These are phyloP conservation scores for Fusarium odoratissimum DNA, from an alignment of 2,329 filamentous ascomycete genomes.

Conservation along the genomic window DNA sequence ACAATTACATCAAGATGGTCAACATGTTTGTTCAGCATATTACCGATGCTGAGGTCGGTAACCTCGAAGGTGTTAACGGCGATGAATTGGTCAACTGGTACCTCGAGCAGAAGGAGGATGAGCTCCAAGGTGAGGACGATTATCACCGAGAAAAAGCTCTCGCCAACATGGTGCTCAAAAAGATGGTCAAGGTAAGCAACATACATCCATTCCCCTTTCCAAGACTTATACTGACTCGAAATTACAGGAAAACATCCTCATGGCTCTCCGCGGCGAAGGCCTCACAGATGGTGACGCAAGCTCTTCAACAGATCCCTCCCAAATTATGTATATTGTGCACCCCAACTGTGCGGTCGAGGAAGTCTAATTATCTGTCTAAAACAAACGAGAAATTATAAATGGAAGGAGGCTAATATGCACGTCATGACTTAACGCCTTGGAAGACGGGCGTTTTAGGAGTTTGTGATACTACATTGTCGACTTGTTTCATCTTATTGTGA, in stretches of 20 bases:
- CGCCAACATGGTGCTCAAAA: conserved; percentile 87
- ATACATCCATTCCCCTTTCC: not conserved
- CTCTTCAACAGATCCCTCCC: conserved; percentile 50
- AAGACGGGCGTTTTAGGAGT: conserved; percentile 38
- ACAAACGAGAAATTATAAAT: not conserved
- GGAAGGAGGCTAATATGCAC: conserved; percentile 9
- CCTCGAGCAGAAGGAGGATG: conserved; percentile 87
- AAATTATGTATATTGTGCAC: conserved; percentile 86
- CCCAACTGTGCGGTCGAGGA: conserved; percentile 91
- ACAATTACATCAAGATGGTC: conserved; percentile 92
- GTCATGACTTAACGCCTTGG: conserved; percentile 31
- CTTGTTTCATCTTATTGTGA: conserved; percentile 17
- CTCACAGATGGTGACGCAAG: conserved; percentile 61
- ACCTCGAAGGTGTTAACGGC: conserved; percentile 85
- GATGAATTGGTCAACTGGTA: conserved; percentile 90
- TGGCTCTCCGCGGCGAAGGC: conserved; percentile 77
- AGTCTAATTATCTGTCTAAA: conserved; percentile 47
- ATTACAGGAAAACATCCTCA: conserved; percentile 86
- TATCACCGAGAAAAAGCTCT: conserved; percentile 79
- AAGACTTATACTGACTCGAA: conserved; percentile 46
- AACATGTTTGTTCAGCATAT: conserved; percentile 86
- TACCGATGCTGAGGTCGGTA: conserved; percentile 80
- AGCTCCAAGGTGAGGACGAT: conserved; percentile 84
- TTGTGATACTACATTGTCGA: conserved; percentile 25
- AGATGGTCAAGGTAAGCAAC: conserved; percentile 88